Base-by-base conservation (phyloP, 2,329 filamentous ascomycete genomes). In the Ambrosiella beaveri region DNA sequence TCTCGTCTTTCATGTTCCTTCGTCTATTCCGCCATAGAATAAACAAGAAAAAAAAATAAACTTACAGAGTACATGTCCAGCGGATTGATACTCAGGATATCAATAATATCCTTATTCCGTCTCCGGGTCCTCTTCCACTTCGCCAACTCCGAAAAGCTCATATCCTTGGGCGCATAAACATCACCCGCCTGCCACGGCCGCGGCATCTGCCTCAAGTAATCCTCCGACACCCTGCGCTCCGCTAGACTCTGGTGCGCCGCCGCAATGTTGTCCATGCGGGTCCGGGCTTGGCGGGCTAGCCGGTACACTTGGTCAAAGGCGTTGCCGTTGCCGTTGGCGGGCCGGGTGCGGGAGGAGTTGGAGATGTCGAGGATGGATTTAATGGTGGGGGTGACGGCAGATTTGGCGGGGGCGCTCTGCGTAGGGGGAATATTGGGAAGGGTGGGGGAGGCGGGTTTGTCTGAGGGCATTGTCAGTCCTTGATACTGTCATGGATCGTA, bases 111-210 rank as follows among this genome's bases (percentile, higher is more conserved):
- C 57, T 68, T 74, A 45, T 75, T 72, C 58, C 80, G 79, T 19
- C 73, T 69, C 61, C 78, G 78, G 63, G 71, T 71, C 67, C 72
- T 75, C 69, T 78, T 82, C 85, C 86, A 95, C 75, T 95, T 95
- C 66, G 72, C 72, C 81, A 86, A 84, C 77, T 96, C 90, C 40
- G 74, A 72, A 27, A 82, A 76, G 58, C 81, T 85, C 67, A 98
- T 70, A 71, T 98, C 93, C 67, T 90, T 86, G 39, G 93, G 93
- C 61, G 89, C 79, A 71, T 97, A 97, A 56, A 96, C 77, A 67
- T 97, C 90, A 64, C 93, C 93, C 0, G 73, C 65, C 65, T 76
- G 75, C 84, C 86, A 97, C 45, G 77, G 75, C 53, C 90, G 82
- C 40, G 79, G 76, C 70, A 84, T 77, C 69, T 87, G 82, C 62